Evolutionary conservation across 306 rosid genomes (phyloP).

Genomic region (Prunus davidiana): DNA sequence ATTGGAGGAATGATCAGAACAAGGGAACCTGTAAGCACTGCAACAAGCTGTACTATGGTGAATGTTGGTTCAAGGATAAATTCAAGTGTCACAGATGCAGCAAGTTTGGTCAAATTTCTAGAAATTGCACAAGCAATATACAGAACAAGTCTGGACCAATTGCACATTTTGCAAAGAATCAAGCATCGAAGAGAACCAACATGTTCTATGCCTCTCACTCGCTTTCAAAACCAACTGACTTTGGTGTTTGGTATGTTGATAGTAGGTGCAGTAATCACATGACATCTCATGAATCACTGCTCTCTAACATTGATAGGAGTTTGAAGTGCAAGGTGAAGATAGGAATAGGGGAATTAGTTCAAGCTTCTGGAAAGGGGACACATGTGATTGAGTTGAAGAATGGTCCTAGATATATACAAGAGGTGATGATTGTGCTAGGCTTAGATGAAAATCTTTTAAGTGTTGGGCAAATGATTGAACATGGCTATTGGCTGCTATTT

Average conservation of each 20-base stretch:
- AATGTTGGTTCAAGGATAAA: no score
- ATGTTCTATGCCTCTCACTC: neutral
- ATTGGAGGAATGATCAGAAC: no score
- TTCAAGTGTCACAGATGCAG: no score
- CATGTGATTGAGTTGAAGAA: neutral
- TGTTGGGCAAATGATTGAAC: neutral
- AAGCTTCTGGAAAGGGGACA: neutral
- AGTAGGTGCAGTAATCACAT: neutral
- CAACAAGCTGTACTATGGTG: no score
- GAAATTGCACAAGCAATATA: no score
- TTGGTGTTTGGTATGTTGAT: neutral
- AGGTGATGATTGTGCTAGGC: neutral
- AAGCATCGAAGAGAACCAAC: neutral
- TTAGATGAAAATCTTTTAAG: neutral
- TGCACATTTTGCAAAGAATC: neutral
- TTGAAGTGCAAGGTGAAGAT: neutral
- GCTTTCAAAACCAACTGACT: neutral
- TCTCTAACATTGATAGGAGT: neutral
- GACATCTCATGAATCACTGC: neutral
- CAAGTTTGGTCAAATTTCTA: no score
- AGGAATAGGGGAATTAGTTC: neutral
- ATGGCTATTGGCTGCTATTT: neutral
- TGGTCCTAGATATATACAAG: neutral
- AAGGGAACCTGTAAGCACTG: no score
- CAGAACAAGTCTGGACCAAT: neutral